Evolutionary conservation across 495 filamentous ascomycete genomes (phyloP), one percentile per base, ranked within the genome.

Genomic region (Lepraria neglecta): DNA sequence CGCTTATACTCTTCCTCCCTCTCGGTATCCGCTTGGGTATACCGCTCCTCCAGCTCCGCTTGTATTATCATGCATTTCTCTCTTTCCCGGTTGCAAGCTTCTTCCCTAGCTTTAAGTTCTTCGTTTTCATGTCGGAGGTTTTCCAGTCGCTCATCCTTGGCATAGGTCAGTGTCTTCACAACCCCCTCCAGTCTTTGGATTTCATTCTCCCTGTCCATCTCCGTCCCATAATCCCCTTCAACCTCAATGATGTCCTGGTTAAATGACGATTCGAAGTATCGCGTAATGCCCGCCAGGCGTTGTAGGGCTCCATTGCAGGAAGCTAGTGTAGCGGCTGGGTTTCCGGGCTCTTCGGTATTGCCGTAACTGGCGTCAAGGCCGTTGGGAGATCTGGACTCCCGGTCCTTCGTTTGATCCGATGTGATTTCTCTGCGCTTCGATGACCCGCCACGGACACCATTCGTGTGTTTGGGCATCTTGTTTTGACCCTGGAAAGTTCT

Each of bases 401-500:
- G 50, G 33, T 65, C 58, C 43, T 50, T 65, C 51, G 31, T 45
- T 61, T 65, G 48, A 58, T 65, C 63, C 24, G 52, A 65, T 46
- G 45, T 64, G 38, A 53, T 55, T 35, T 35, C 31, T 35, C 31
- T 35, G 52, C 58, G 51, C 58, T 58, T 65, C 47, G 63, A 56
- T 6, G 50, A 57, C 38, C 50, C 50, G 50, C 58, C 52, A 50
- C 44, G 58, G 51, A 35, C 52, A 55, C 62, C 50, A 40, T 60
- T 64, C 15, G 62, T 52, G 21, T 21, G 33, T 45, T 53, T 64
- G 21, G 56, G 46, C 62, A 64, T 64, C 33, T 9, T 58, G 33
- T 55, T 52, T 47, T 28, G 56, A 47, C 47, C 56, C 56, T 59
- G 38, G 27, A 54, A 59, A 33, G 56, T 45, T 54, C 46, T 43